phyloP scores from a whole-genome alignment of 352 stramenopile genomes.

The Globisporangium splendens region DNA sequence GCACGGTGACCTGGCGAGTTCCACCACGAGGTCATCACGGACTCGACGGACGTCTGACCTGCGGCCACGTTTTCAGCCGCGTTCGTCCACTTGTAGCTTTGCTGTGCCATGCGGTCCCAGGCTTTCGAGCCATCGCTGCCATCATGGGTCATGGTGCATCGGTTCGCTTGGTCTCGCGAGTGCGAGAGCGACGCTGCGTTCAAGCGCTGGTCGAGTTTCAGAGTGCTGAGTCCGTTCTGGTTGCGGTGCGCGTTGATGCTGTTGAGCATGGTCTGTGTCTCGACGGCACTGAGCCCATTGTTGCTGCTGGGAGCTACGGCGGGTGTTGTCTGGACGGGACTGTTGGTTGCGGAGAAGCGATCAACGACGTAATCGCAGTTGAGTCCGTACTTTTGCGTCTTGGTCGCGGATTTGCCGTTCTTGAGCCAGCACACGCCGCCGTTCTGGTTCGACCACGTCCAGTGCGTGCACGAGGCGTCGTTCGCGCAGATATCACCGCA shows the following conservation, averaged over 20 bases:
- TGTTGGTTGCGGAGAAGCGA: conserved; percentile 17
- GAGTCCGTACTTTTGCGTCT: no score
- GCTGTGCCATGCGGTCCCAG: conserved; percentile 30
- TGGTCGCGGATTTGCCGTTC: no score
- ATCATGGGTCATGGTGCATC: conserved; percentile 38
- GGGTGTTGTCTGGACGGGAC: neutral
- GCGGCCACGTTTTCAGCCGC: conserved; percentile 48
- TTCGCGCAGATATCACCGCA: no score
- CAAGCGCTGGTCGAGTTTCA: conserved; percentile 39
- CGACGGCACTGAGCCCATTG: conserved; percentile 29
- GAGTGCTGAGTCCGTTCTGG: conserved; percentile 23
- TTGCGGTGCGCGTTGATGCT: conserved; percentile 49
- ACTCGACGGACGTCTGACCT: conserved; percentile 25
- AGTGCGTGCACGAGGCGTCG: no score
- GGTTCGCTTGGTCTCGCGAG: conserved; percentile 35
- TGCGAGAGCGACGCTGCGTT: conserved; percentile 30
- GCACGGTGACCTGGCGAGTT: conserved; percentile 39
- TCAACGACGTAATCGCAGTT: conserved; percentile 25
- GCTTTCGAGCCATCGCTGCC: conserved; percentile 33
- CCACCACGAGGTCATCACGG: conserved; percentile 51
- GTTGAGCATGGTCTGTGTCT: conserved; percentile 41
- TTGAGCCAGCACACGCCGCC: no score
- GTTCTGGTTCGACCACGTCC: no score
- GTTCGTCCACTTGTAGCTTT: conserved; percentile 39
- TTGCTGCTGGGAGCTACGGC: no score